Base-by-base conservation (phyloP, 2,329 filamentous ascomycete species). In the Cercospora sesami region DNA sequence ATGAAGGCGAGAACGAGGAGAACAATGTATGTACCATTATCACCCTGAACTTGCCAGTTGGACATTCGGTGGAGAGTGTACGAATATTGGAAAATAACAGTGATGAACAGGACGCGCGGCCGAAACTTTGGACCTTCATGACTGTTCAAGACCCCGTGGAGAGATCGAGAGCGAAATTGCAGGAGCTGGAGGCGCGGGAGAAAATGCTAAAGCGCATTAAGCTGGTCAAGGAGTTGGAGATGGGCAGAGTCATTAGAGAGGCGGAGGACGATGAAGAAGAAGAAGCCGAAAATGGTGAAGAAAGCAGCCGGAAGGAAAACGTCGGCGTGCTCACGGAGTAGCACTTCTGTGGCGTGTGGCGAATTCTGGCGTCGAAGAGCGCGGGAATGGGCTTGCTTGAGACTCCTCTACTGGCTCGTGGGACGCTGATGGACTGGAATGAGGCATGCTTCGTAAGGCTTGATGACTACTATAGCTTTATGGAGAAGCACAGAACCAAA, bases 261-360 rank as follows among this genome's bases (percentile, higher is more conserved):
- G 62, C 53, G 16, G 16, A 58, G 8, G 62, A 42, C 4, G 62
- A 42, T 7, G 62, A 59, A 5, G 62, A 58, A 12, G 62, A 59
- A 18, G 62, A 59, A n/a, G 60, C 23, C 26, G 61, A 48, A 31
- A 48, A 64, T 31, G 48, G 65, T 58, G 63, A 5, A 12, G 63
- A 65, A 21, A 26, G 59, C 18, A 51, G 51, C 28, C 7, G 33
- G 23, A 45, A 16, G 30, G 31, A 64, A 10, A 21, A n/a, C 36
- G 45, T 42, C 65, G 61, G 23, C 48, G 48, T 51, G 60, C 26
- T 36, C 26, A 39, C 42, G 33, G 45, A 71, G 62, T 69, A 71
- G 63, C 64, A 64, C 39, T 63, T 67, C 53, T 33, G 67, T 63
- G 70, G 70, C 60, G 68, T 65, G 59, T 65, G 70, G 68, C 66